phyloP scores from a whole-genome alignment of 108 stramenopile genomes.

The Stephanodiscus minutulus region DNA sequence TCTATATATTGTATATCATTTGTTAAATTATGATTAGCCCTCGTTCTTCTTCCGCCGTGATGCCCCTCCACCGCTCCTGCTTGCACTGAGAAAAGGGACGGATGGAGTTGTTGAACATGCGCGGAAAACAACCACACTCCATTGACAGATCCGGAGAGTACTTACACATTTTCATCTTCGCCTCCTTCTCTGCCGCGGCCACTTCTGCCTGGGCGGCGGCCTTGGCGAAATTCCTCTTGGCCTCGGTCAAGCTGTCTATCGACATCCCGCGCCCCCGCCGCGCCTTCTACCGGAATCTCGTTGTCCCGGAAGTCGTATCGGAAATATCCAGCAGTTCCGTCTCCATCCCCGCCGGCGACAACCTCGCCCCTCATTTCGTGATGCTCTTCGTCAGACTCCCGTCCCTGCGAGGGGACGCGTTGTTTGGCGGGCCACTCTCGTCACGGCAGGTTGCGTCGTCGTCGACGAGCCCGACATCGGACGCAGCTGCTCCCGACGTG shows the following conservation, averaged over 20 bases:
- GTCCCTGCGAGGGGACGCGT: no score
- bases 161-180: conserved; percentile 71
- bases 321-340: conserved; percentile 24
- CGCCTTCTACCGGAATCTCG: not conserved
- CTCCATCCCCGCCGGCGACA: conserved; percentile 10
- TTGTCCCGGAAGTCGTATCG: conserved; percentile 14
- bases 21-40: not conserved
- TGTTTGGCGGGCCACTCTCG: no score
- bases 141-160: not conserved
- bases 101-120: not conserved
- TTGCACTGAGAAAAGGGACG: conserved; percentile 22
- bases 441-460: no score
- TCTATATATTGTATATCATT: no score
- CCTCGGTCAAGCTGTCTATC: conserved; percentile 28
- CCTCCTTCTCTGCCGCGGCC: conserved; percentile 68
- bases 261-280: conserved; percentile 26
- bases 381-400: no score
- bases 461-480: no score
- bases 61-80: conserved; percentile 44
- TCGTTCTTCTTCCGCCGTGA: conserved; percentile 31
- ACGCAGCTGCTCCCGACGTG: no score
- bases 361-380: conserved; percentile 42
- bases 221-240: conserved; percentile 42
- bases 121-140: not conserved
- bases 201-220: conserved; percentile 41